Evolutionary conservation across 352 stramenopile species (phyloP), one percentile per base, ranked within the genome.

Genomic region (Phytopythium litorale): DNA sequence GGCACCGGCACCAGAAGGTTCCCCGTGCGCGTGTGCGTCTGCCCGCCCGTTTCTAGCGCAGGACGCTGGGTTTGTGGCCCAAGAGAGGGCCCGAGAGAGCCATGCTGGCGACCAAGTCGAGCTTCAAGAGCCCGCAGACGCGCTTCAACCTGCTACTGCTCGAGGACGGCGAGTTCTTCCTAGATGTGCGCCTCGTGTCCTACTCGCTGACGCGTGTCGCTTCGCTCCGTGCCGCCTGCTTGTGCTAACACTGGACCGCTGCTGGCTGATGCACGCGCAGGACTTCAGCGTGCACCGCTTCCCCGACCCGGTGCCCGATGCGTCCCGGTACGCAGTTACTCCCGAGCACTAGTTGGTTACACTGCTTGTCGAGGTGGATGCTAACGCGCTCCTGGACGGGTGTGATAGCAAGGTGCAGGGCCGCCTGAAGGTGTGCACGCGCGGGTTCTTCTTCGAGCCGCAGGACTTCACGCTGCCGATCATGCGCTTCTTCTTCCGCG

Each of bases 131-230:
- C 63, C 71, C 65, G 33, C 79, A 86, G 66, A 83, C 78, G 67
- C 86, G 94, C 59, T 98, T 98, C 75, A 96, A 97, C 73, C 78
- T 98, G 65, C 71, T 98, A 60, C 71, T 97, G 49, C 78, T 98
- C 6, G 94, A 98, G 72, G 91, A 98, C 63, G 93, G 92, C 59
- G 94, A 98, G 78, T 97, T 93, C 67, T 98, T 98, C 67, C 88
- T 98, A 30, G 90, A 97, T 86, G 89, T 95, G 76, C 50, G 73
- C 56, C 12, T 8, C 2, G 12, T 9, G 9, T n/a, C 8, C 13
- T 28, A 7, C 18, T 49, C 9, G n/a, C 42, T 19, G 16, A 4
- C 5, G 16, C 40, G 15, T 21, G 7, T n/a, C 19, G 40, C 40
- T 21, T 1, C 15, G 4, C 38, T 45, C 38, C 11, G 35, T 33